Evolutionary conservation across 1,284 basidiomycete species (phyloP).

Genomic region (Ceraceosorus bombacis): DNA sequence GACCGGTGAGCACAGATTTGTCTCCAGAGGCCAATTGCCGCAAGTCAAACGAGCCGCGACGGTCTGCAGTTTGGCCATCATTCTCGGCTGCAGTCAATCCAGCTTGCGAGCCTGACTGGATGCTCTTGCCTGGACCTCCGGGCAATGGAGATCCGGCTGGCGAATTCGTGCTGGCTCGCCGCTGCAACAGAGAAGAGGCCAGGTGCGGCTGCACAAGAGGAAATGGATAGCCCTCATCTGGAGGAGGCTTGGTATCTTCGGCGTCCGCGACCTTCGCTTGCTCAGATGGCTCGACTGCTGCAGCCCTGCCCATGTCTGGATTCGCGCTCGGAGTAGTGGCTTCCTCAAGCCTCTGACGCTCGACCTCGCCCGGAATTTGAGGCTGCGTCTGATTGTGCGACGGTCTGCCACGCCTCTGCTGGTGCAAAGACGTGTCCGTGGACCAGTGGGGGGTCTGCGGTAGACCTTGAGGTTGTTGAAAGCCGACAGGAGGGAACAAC

Average conservation of each 20-base stretch:
- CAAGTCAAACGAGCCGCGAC: neutral
- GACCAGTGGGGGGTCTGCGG: conserved; percentile 14
- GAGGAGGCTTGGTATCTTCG: conserved; percentile 3
- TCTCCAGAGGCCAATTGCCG: neutral
- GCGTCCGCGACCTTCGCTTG: neutral
- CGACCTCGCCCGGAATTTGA: too few species aligned
- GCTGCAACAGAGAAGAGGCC: conserved; percentile 14
- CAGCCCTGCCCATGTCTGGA: neutral
- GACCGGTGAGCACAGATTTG: neutral
- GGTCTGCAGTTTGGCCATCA: neutral
- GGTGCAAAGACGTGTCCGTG: too few species aligned
- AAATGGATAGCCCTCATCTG: conserved; percentile 29
- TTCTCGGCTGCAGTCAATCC: neutral
- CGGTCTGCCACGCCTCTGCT: conserved; percentile 1
- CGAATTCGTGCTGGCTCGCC: conserved; percentile 27
- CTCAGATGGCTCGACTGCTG: neutral
- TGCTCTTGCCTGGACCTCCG: neutral
- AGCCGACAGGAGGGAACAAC: conserved; percentile 19
- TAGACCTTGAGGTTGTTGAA: neutral
- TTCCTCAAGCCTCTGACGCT: neutral
- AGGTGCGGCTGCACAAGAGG: conserved; percentile 18
- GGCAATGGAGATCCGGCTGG: conserved; percentile 22
- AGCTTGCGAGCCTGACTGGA: neutral
- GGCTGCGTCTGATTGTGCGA: conserved; percentile 40
- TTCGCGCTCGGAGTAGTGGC: neutral